A percentile compares a stretch with the other conserved stretches of the same genome.
phyloP scores from a whole-genome alignment of 2,329 filamentous ascomycete species.

The Chaetoscypha palmicola region DNA sequence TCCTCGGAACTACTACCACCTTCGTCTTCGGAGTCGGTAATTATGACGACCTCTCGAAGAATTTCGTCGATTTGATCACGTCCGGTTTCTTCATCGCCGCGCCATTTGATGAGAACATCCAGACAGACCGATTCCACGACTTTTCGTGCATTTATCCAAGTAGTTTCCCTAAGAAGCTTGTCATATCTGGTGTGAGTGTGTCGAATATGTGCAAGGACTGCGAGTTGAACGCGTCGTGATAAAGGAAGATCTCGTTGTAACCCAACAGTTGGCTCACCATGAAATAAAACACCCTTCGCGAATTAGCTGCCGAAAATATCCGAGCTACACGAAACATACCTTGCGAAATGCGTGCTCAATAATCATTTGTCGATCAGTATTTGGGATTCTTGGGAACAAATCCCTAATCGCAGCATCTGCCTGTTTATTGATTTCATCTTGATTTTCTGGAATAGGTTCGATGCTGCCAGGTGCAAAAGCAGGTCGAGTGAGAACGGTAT shows the following conservation, averaged over 20 bases:
- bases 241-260: constrained; percentile 49
- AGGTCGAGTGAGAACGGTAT: constrained; percentile 25
- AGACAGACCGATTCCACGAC: constrained; percentile 54
- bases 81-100: constrained; percentile 62
- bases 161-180: constrained; percentile 49
- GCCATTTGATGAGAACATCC: constrained; percentile 63
- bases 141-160: constrained; percentile 53
- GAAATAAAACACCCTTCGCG: constrained; percentile 42
- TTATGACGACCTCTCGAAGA: constrained; percentile 58
- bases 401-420: constrained; percentile 56
- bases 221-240: constrained; percentile 56
- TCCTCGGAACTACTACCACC: constrained; percentile 21
- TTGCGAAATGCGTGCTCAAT: constrained; percentile 57
- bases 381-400: constrained; percentile 57
- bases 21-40: constrained; percentile 35
- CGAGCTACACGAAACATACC: constrained; percentile 38
- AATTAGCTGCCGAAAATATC: too few relatives aligned
- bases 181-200: constrained; percentile 63
- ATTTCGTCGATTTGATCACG: constrained; percentile 62
- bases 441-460: constrained; percentile 53
- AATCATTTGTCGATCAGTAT: constrained; percentile 56
- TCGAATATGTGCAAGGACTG: constrained; percentile 59
- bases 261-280: constrained; percentile 51
- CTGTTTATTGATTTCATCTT: constrained; percentile 54
- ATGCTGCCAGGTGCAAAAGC: constrained; percentile 32